phyloP scores from a whole-genome alignment of 352 stramenopile species.

The Pythium brachiatum region DNA sequence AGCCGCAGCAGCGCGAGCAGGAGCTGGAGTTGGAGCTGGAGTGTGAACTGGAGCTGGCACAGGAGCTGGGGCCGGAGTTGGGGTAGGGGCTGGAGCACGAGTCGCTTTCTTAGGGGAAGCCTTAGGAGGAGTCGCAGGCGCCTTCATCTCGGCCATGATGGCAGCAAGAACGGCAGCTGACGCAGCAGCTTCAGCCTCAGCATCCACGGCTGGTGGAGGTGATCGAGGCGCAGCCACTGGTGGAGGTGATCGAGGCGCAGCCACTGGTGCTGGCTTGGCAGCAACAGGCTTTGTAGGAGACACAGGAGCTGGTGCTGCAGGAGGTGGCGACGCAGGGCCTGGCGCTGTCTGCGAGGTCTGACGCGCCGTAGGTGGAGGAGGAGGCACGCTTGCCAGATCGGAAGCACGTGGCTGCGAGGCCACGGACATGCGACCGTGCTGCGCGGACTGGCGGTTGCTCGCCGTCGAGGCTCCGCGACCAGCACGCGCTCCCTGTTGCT shows the following conservation, averaged over 20 bases:
- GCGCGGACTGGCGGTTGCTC: constrained; percentile 24
- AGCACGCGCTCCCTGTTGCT: constrained; percentile 3
- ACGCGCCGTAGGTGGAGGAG: constrained; percentile 13
- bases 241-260: constrained; percentile 1
- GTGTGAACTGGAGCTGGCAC: not conserved
- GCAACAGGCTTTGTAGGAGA: not conserved
- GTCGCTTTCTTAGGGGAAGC: constrained; percentile 21
- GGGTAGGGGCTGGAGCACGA: constrained; percentile 16
- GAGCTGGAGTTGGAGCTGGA: not conserved
- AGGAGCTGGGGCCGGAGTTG: constrained; percentile 16
- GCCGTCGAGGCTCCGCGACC: constrained; percentile 8
- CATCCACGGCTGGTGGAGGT: constrained; percentile 2
- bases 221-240: constrained; percentile 1
- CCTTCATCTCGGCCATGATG: not conserved
- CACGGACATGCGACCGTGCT: constrained; percentile 26
- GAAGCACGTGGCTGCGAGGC: constrained; percentile 24
- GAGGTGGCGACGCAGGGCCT: no score
- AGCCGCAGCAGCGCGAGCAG: not conserved
- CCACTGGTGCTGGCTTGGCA: not conserved
- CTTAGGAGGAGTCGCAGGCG: constrained; percentile 1
- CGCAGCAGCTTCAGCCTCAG: not conserved
- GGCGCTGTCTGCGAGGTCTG: constrained; percentile 10
- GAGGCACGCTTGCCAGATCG: constrained; percentile 16
- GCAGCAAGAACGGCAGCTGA: not conserved
- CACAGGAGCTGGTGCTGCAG: not conserved